phyloP scores from a whole-genome alignment of 2,329 filamentous ascomycete genomes.

The Leptographium wingfieldii region DNA sequence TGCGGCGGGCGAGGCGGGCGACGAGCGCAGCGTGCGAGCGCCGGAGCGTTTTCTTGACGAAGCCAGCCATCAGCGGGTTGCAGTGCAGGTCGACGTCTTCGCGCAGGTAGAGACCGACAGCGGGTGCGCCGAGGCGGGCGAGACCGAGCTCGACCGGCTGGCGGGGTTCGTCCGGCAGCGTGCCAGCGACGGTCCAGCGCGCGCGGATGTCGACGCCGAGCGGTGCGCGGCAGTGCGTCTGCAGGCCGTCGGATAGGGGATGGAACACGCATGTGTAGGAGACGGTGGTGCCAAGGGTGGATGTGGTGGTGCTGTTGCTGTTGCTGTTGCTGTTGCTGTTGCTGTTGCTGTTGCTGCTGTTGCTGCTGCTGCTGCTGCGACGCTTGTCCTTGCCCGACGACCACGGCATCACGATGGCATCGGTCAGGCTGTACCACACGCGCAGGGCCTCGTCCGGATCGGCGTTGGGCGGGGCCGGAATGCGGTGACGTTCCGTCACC shows the following conservation, averaged over 20 bases:
- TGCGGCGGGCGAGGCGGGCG: constrained; percentile 21
- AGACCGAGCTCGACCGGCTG: constrained; percentile 55
- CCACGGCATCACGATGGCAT: constrained; percentile 56
- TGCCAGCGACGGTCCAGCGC: constrained; percentile 66
- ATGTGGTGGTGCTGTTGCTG: not conserved
- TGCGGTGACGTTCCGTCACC: constrained; percentile 57
- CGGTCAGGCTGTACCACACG: constrained; percentile 68
- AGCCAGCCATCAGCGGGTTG: constrained; percentile 60
- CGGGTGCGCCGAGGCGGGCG: constrained; percentile 40
- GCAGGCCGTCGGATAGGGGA: constrained; percentile 57
- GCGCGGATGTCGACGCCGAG: constrained; percentile 67
- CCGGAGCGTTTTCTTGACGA: constrained; percentile 73
- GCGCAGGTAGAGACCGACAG: constrained; percentile 62
- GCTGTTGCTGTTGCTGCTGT: not conserved
- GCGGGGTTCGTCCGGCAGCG: constrained; percentile 54
- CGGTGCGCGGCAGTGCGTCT: constrained; percentile 76
- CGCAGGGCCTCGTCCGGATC: constrained; percentile 58
- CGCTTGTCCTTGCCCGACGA: not conserved
- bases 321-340: not conserved
- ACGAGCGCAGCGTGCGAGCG: constrained; percentile 62
- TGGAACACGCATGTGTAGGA: constrained; percentile 73
- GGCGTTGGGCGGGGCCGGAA: constrained; percentile 53
- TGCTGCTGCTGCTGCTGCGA: not conserved
- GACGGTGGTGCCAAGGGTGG: constrained; percentile 32
- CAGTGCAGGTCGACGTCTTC: constrained; percentile 78